These are phyloP conservation scores for Aspergillus mulundensis DNA, from an alignment of 495 filamentous ascomycete genomes.

Conservation along the genomic window DNA sequence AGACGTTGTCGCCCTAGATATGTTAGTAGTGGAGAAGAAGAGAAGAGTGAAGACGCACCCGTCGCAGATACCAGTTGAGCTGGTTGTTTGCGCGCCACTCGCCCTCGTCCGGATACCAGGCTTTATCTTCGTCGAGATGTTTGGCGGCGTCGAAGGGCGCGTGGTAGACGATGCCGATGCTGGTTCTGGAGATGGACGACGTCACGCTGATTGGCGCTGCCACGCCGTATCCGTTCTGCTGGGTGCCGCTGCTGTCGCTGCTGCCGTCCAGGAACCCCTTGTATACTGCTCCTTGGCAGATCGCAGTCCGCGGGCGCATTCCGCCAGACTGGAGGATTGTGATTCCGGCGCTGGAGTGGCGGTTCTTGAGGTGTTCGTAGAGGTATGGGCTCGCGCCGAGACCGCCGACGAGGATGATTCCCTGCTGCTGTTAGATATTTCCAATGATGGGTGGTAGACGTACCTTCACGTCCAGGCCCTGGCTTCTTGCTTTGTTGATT, in stretches of 20 bases:
- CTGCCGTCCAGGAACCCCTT: constrained; percentile 6
- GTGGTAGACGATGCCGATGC: constrained; percentile 1
- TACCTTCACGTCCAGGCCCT: constrained; percentile 3
- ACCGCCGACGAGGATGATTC: constrained; percentile 10
- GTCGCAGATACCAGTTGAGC: constrained; percentile 4
- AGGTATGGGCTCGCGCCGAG: constrained; percentile 11
- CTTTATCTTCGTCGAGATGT: constrained; percentile 4
- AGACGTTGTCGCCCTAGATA: constrained; percentile 5
- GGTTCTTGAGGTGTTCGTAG: constrained; percentile 8
- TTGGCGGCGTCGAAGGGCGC: neutral
- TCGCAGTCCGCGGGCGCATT: constrained; percentile 5
- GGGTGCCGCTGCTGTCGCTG: neutral
- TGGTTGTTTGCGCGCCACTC: constrained; percentile 5
- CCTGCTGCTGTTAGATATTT: neutral
- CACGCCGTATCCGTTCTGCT: constrained; percentile 1
- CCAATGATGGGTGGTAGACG: neutral
- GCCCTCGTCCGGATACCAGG: constrained; percentile 2
- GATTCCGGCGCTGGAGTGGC: neutral
- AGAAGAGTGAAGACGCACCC: neutral
- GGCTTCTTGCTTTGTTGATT: constrained; percentile 5
- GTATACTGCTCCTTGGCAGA: constrained; percentile 5
- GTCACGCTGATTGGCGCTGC: constrained; percentile 3
- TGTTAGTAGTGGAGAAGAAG: neutral
- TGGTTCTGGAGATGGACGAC: constrained; percentile 4
- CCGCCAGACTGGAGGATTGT: constrained; percentile 5